Base-by-base conservation (phyloP, 164 flowering plant species). In the Platanus orientalis region DNA sequence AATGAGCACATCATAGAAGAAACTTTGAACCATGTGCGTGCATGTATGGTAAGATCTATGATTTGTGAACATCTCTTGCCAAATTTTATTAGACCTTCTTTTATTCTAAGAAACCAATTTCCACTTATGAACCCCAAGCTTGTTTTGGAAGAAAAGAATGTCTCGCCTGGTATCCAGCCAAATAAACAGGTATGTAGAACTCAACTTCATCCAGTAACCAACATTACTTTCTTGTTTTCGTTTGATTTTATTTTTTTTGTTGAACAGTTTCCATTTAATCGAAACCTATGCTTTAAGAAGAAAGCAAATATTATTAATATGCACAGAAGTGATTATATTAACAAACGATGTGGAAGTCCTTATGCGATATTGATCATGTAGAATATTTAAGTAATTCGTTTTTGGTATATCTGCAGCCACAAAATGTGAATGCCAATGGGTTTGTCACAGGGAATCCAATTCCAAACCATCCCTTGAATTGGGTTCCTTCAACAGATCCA, bases 401-500 rank as follows among this genome's bases (percentile, higher is more conserved):
- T n/a, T n/a, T 7, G 9, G 62, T 63, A 24, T 62, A 69, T 65
- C 29, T 58, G 45, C 73, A 54, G 29, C 52, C 66, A 24, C 62
- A 70, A 29, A 60, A 48, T 50, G 47, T 58, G 28, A 62, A 71
- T 51, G 23, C 53, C 7, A 48, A 62, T 32, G 73, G 64, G 20
- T 61, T 76, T 28, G n/a, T n/a, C n/a, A n/a, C n/a, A n/a, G 54
- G 52, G 20, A 16, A 66, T 23, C 55, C 29, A 60, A 69, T 60
- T 59, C 21, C 70, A 26, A 71, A 61, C 47, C 73, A 64, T 49
- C 57, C 58, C 13, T 27, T 74, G 60, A 71, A 77, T 26, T 72
- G 81, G 80, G 55, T 70, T 28, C 71, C 79, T 19, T 73, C 83
- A 65, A n/a, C n/a, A n/a, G n/a, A n/a, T n/a, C n/a, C n/a, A n/a